These are phyloP conservation scores for Triticum urartu DNA, from an alignment of 176 grass and related monocot genomes.

Conservation along the genomic window DNA sequence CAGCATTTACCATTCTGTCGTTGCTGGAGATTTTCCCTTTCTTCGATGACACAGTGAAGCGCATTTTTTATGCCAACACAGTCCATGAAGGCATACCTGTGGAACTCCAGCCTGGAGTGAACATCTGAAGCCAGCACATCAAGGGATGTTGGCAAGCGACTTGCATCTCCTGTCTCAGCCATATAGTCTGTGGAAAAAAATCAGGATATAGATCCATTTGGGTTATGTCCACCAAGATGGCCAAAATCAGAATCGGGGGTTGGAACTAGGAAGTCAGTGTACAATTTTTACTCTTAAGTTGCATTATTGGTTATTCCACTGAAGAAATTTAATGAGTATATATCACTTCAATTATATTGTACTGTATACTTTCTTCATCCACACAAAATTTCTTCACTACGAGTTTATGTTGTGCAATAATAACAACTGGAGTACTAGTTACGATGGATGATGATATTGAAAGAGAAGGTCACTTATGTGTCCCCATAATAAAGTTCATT, in stretches of 20 bases:
- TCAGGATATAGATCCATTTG: neutral
- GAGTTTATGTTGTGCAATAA: conserved; percentile 3
- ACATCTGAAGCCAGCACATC: conserved; percentile 21
- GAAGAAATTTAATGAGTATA: neutral
- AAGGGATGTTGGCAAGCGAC: neutral
- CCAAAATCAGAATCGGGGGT: neutral
- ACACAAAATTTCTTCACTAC: neutral
- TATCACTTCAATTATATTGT: neutral
- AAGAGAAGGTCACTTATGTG: neutral
- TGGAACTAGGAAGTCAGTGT: neutral
- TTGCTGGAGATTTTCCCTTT: conserved; percentile 9
- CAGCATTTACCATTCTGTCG: neutral
- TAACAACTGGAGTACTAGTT: neutral
- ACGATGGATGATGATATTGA: neutral
- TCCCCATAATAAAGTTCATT: neutral
- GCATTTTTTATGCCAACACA: neutral
- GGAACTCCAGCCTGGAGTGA: conserved; percentile 7
- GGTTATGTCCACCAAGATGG: neutral
- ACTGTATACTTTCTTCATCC: conserved; percentile 10
- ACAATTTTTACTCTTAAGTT: conserved; percentile 5
- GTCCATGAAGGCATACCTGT: neutral
- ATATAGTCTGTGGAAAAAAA: neutral
- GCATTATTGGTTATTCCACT: neutral
- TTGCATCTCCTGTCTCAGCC: neutral
- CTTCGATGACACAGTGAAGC: conserved; percentile 11